Base-by-base conservation (phyloP, 441 rosid genomes). In the Isatis lusitanica region DNA sequence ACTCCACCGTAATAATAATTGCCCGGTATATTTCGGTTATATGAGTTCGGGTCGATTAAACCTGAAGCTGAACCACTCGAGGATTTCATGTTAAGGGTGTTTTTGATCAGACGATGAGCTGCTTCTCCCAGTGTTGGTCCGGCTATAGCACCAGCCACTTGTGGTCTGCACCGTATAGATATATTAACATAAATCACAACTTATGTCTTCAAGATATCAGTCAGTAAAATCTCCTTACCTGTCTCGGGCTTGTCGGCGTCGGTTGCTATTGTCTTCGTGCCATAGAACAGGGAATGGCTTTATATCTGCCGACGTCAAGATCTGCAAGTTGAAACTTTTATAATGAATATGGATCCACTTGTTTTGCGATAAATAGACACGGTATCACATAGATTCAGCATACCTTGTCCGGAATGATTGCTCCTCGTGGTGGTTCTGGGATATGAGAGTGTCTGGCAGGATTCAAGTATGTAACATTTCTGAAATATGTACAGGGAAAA, bases 31-130 rank as follows among this genome's bases (percentile, higher is more conserved):
- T 84, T 87, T 11, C 74, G 81, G 75, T 72, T 51, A 68, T 72
- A 64, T 18, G 78, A 67, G 1, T 75, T 83, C 36, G 83, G 92
- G 71, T 85, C 94, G 33, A 74, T 59, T 44, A 70, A 59, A 69
- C 84, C 86, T 42, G 83, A 75, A 28, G 86, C 75, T 15, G 85
- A 79, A 40, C 90, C 86, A 81, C 82, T 85, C 12, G 77, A 72
- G 30, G 86, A 39, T 84, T 83, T 90, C 68, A 90, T 78, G 79
- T 90, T 93, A 55, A 95, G 98, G 0, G 94, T 85, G 78, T 85
- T 95, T 85, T 84, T 95, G 66, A 95, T 88, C 67, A 95, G 98
- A 68, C 99, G 98, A 80, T 93, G 98, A 75, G 97, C 98, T 59
- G 97, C 97, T 81, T 90, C 98, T 79, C 97, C 98, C 78, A 95